Percentiles rank a stretch among this genome's conserved stretches.
phyloP scores from a whole-genome alignment of 2,329 filamentous ascomycete genomes.

The Macroventuria anomochaeta region DNA sequence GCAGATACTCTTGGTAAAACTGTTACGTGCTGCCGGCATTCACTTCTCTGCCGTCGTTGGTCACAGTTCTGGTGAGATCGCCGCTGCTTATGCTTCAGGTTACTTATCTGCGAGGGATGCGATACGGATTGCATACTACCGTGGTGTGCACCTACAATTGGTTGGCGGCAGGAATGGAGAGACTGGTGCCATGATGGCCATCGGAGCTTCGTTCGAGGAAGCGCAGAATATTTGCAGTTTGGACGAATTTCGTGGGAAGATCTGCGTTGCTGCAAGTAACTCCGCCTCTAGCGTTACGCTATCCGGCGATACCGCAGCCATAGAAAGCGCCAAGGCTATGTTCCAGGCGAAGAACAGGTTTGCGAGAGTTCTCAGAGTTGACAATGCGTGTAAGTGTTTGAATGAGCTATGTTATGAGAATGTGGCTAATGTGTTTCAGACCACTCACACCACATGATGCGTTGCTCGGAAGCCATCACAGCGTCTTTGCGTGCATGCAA shows the following conservation, averaged over 20 bases:
- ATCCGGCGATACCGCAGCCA: conserved; percentile 52
- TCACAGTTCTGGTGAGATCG: conserved; percentile 39
- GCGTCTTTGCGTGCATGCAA: conserved; percentile 7
- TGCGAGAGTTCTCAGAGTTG: conserved; percentile 50
- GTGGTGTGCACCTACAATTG: conserved; percentile 19
- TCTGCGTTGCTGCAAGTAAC: conserved; percentile 35
- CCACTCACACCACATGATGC: conserved; percentile 54
- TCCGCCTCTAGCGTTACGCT: conserved; percentile 51
- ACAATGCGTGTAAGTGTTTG: conserved; percentile 28
- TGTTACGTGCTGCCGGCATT: conserved; percentile 24
- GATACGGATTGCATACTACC: conserved; percentile 21
- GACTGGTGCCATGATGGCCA: conserved; percentile 45
- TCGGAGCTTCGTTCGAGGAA: conserved; percentile 16
- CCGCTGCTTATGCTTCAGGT: conserved; percentile 32
- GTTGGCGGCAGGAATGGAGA: background rate
- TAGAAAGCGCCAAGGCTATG: conserved; percentile 37
- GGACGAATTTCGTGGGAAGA: conserved; percentile 16
- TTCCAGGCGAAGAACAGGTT: conserved; percentile 47
- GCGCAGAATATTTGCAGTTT: background rate
- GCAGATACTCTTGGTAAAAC: conserved; percentile 31
- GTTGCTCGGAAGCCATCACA: conserved; percentile 18
- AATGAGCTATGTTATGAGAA: background rate
- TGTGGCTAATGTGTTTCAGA: conserved; percentile 44
- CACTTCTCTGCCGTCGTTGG: conserved; percentile 18
- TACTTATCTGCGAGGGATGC: conserved; percentile 23